Evolutionary conservation across 2,329 filamentous ascomycete genomes (phyloP).

Genomic region (Clarireedia hainanense): DNA sequence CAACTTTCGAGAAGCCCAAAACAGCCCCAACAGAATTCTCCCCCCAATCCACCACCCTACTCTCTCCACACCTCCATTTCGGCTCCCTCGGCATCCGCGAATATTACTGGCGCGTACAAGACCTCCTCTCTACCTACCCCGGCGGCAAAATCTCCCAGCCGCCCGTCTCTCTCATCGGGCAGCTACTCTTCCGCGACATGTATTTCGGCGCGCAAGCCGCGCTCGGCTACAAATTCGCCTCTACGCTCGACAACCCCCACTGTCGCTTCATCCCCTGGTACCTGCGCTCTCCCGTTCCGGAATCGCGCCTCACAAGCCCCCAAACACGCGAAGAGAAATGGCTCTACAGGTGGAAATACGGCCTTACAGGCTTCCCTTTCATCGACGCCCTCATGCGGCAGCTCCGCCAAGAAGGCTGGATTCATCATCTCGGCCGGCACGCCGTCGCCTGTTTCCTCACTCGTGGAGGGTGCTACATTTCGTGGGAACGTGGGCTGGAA

Average conservation of each 20-base stretch:
- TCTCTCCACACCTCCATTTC: conserved; percentile 69
- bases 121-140: conserved; percentile 46
- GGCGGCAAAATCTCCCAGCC: conserved; percentile 42
- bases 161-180: conserved; percentile 63
- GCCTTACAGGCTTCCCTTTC: conserved; percentile 69
- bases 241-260: conserved; percentile 56
- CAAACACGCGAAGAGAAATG: conserved; percentile 48
- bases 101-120: conserved; percentile 65
- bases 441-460: conserved; percentile 78
- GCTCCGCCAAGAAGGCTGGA: conserved; percentile 64
- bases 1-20: conserved; percentile 68
- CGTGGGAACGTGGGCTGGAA: conserved; percentile 71
- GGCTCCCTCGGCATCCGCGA: conserved; percentile 61
- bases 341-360: conserved; percentile 62
- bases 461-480: conserved; percentile 67
- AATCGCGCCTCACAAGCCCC: not conserved
- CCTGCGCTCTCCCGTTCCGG: conserved; percentile 31
- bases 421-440: conserved; percentile 71
- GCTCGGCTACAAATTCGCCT: conserved; percentile 54
- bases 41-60: conserved; percentile 64
- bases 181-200: conserved; percentile 74
- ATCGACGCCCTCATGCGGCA: conserved; percentile 77
- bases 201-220: conserved; percentile 71
- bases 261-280: conserved; percentile 77
- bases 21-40: conserved; percentile 68